Evolutionary conservation across 179 eudicot genomes (phyloP).

Genomic region (Heliamphora ciliata): DNA sequence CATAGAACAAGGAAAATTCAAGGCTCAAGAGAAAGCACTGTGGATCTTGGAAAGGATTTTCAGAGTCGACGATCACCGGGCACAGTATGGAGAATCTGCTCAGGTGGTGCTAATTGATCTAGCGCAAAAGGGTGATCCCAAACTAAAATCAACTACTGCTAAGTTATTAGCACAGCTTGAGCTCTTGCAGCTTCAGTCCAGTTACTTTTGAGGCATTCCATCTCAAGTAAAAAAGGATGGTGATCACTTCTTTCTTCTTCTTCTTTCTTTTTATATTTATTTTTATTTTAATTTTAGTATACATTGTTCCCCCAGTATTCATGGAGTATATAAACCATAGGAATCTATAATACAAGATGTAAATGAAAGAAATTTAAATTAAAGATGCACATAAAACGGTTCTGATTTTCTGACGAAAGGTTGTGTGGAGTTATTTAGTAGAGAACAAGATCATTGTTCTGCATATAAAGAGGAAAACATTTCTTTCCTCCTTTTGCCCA

Average conservation of each 20-base stretch:
- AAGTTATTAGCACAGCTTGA: slow-evolving; percentile 80
- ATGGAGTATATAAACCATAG: no score
- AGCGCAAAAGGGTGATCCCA: slow-evolving; percentile 59
- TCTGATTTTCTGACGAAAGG: no score
- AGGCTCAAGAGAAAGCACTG: slow-evolving; percentile 61
- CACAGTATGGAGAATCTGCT: slow-evolving; percentile 53
- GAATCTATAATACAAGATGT: no score
- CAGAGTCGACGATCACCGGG: slow-evolving; percentile 42
- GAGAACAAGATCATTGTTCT: no score
- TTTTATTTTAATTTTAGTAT: no score
- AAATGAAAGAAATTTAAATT: no score
- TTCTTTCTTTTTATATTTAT: not conserved
- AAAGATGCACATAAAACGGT: no score
- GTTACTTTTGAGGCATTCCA: slow-evolving; percentile 46
- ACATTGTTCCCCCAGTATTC: no score
- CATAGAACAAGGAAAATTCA: slow-evolving; percentile 43
- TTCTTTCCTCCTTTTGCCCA: no score
- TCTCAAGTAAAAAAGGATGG: not conserved
- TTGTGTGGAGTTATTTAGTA: no score
- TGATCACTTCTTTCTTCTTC: not conserved
- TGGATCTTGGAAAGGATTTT: slow-evolving; percentile 76
- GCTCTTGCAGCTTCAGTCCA: slow-evolving; percentile 73
- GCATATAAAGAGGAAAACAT: no score
- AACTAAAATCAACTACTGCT: slow-evolving; percentile 51
- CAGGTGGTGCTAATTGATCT: slow-evolving; percentile 61